phyloP scores from a whole-genome alignment of 2,329 filamentous ascomycete species.

The Bipolaris sorokiniana region DNA sequence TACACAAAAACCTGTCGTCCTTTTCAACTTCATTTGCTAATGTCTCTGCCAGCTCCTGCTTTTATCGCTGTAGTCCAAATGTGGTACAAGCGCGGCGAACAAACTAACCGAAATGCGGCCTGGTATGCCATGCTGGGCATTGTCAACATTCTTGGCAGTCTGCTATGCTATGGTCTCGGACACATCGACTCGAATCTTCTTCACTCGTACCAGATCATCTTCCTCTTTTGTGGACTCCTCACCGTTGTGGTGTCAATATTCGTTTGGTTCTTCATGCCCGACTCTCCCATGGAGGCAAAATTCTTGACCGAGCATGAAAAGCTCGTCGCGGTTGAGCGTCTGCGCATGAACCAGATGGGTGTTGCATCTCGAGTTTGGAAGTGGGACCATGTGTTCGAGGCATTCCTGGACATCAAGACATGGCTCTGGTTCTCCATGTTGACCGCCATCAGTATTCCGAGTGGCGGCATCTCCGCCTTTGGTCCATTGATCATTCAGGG shows the following conservation, averaged over 20 bases:
- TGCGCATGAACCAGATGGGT: slow-evolving; percentile 52
- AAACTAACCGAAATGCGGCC: slow-evolving; percentile 62
- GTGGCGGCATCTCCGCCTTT: slow-evolving; percentile 65
- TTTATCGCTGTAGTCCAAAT: slow-evolving; percentile 49
- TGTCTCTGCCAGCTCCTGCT: slow-evolving; percentile 30
- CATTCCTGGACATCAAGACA: slow-evolving; percentile 63
- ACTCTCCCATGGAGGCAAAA: slow-evolving; percentile 66
- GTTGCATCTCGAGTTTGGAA: slow-evolving; percentile 56
- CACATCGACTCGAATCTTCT: slow-evolving; percentile 59
- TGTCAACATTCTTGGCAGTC: slow-evolving; percentile 61
- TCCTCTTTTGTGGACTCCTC: slow-evolving; percentile 49
- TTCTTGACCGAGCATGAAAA: slow-evolving; percentile 65
- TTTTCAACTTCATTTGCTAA: slow-evolving; percentile 1
- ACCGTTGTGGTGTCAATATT: slow-evolving; percentile 59
- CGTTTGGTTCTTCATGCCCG: slow-evolving; percentile 65
- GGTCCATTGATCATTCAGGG: slow-evolving; percentile 64
- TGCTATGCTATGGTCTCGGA: slow-evolving; percentile 65
- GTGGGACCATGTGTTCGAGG: slow-evolving; percentile 61
- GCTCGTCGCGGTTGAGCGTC: slow-evolving; percentile 63
- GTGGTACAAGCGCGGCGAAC: slow-evolving; percentile 67
- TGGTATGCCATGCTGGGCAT: slow-evolving; percentile 69
- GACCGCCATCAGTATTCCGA: slow-evolving; percentile 55
- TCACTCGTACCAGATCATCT: slow-evolving; percentile 47
- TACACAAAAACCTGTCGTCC: not conserved
- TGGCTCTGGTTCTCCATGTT: slow-evolving; percentile 61